Base-by-base conservation (phyloP, 495 filamentous ascomycete genomes). In the Physcia stellaris region DNA sequence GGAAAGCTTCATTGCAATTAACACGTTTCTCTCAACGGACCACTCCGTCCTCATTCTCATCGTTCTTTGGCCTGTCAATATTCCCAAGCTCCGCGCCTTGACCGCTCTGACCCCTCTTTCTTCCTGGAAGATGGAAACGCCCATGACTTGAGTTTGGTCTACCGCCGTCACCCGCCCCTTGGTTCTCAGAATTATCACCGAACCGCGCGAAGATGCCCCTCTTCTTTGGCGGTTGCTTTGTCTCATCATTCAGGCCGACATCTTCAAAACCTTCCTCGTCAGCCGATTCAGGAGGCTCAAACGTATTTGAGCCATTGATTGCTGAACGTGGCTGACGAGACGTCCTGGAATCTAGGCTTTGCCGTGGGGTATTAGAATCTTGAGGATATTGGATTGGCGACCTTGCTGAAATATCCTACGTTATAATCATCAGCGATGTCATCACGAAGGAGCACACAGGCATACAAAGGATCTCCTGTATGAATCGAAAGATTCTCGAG, bases 401-500 rank as follows among this genome's bases (percentile, higher is more conserved):
- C 42, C 80, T 79, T 17, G 88, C 88, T 36, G 80, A 92, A 35
- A 95, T 94, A 53, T 94, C 90, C 88, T 95, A 53, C 10, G 17
- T 17, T 4, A 21, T 24, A 4, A 28, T 16, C 12, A 30, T 23
- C 1, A 21, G n/a, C 23, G 30, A 15, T 31, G 45, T 46, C 13
- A 49, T 32, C 18, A 36, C 17, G 37, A 22, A 22, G 11, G 21
- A 24, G 33, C 13, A 2, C 18, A 24, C 41, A 17, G 22, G 66
- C 80, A 39, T 70, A 93, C 87, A 64, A 98, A 98, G 41, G 90
- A 95, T 44, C 90, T 78, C 36, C 90, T 73, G 56, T 98, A 98
- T 20, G 88, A 94, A 56, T 98, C 90, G 57, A 96, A 98, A 6
- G 86, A 94, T 61, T 98, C 90, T 48, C 90, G 77, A 22, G 90